Percentiles rank a stretch among this genome's conserved stretches.
Evolutionary conservation across 441 rosid genomes (phyloP).

Genomic region (Adansonia rubrostipa): DNA sequence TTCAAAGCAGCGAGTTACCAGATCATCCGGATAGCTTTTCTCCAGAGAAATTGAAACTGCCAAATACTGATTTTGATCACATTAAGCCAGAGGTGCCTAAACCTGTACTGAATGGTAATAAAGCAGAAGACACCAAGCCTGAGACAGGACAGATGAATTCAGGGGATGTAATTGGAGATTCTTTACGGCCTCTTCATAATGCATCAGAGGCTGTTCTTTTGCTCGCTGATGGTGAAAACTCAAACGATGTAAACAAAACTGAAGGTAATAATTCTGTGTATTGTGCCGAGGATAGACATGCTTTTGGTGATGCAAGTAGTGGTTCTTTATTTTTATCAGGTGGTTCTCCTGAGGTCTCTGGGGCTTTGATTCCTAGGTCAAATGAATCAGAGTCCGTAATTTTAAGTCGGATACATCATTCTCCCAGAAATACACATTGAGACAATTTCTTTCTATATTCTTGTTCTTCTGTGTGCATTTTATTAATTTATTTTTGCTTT

Average conservation of each 20-base stretch:
- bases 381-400: constrained; percentile 70
- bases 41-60: constrained; percentile 24
- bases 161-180: constrained; percentile 34
- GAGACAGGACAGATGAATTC: constrained; percentile 22
- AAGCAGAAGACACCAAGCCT: constrained; percentile 29
- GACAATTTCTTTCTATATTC: constrained; percentile 57
- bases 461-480: constrained; percentile 31
- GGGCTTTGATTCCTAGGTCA: constrained; percentile 57
- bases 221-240: constrained; percentile 33
- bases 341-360: constrained; percentile 50
- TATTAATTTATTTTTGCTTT: neutral
- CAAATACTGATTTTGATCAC: constrained; percentile 26
- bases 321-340: constrained; percentile 50
- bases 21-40: constrained; percentile 22
- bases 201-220: constrained; percentile 27
- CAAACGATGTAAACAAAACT: constrained; percentile 31
- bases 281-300: constrained; percentile 36
- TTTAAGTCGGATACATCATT: constrained; percentile 97
- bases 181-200: constrained; percentile 19
- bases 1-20: constrained; percentile 21
- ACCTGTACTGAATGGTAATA: constrained; percentile 26
- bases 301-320: constrained; percentile 39
- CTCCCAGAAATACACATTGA: constrained; percentile 99
- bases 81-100: constrained; percentile 33
- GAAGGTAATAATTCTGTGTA: constrained; percentile 23